Percentiles rank a stretch among this genome's conserved stretches.
Evolutionary conservation across 192 early-diverging fungal genomes (phyloP).

Genomic region (Phlyctochytrium bullatum): DNA sequence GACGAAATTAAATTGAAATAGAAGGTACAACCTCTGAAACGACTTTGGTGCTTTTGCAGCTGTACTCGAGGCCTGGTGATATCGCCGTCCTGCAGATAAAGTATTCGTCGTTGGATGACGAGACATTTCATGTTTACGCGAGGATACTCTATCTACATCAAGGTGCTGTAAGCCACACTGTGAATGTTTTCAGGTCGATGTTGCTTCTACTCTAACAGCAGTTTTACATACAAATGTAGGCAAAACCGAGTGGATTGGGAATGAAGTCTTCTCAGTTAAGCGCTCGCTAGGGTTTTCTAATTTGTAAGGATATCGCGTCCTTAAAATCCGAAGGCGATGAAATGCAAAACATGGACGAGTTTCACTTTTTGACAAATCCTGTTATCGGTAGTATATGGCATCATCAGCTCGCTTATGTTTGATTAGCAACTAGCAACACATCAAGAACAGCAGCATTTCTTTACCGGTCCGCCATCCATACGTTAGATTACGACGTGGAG

Average conservation of each 20-base stretch:
- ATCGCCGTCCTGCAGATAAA: not conserved
- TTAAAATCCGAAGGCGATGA: not conserved
- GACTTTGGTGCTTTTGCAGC: not conserved
- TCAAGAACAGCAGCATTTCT: not conserved
- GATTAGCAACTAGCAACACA: not conserved
- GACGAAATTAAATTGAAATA: too few relatives aligned
- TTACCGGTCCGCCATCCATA: not conserved
- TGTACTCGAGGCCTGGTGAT: not conserved
- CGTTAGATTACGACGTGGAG: not conserved
- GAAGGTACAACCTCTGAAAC: not conserved
- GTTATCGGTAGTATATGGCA: not conserved
- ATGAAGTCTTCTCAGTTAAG: not conserved
- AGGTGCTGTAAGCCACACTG: not conserved
- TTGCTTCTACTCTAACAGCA: too few relatives aligned
- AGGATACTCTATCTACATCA: not conserved
- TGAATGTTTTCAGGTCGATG: too few relatives aligned
- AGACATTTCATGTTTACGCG: not conserved
- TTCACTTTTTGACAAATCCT: conserved; percentile 2
- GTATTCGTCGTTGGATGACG: not conserved
- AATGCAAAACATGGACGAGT: not conserved
- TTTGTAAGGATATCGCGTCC: not conserved
- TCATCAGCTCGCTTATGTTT: conserved; percentile 2
- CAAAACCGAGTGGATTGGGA: not conserved
- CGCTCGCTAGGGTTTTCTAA: too few relatives aligned
- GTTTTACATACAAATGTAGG: too few relatives aligned